phyloP scores from a whole-genome alignment of 2,329 filamentous ascomycete genomes.

The Bimuria novae-zelandiae region DNA sequence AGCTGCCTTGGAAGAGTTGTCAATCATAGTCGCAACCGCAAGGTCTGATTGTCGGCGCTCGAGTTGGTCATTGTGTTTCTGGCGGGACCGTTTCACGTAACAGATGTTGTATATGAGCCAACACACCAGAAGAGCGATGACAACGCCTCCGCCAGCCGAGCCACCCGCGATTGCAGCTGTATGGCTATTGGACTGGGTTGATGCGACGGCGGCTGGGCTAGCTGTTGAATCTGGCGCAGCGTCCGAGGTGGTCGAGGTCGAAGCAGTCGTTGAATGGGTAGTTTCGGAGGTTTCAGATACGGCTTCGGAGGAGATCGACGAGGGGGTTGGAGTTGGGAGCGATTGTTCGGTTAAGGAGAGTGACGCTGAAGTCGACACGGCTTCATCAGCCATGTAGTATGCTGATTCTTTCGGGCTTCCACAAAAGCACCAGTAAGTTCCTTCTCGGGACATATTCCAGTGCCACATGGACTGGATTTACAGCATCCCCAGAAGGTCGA shows the following conservation, averaged over 20 bases:
- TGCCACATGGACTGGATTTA: constrained; percentile 39
- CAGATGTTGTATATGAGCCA: not conserved
- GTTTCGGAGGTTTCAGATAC: too few species aligned
- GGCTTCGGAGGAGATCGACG: too few species aligned
- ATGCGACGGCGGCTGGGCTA: not conserved
- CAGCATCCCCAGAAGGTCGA: constrained; percentile 48
- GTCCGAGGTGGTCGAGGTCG: not conserved
- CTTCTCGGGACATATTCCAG: constrained; percentile 28
- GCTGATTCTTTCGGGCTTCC: constrained; percentile 10
- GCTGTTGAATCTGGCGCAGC: not conserved
- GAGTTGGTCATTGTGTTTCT: not conserved
- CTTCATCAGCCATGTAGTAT: not conserved
- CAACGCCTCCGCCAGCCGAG: not conserved
- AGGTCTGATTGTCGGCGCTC: not conserved
- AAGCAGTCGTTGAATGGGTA: not conserved
- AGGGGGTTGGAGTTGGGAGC: too few species aligned
- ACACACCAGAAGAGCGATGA: not conserved
- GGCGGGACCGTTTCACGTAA: not conserved
- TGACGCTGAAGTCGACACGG: constrained; percentile 4
- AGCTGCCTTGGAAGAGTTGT: not conserved
- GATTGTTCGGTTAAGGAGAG: too few species aligned
- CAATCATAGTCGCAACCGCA: not conserved
- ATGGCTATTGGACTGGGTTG: not conserved
- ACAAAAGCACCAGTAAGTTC: constrained; percentile 31
- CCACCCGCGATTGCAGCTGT: not conserved